Conservation (phyloP, 2,329 filamentous ascomycete species). For the Aureobasidium namibiae region DNA sequence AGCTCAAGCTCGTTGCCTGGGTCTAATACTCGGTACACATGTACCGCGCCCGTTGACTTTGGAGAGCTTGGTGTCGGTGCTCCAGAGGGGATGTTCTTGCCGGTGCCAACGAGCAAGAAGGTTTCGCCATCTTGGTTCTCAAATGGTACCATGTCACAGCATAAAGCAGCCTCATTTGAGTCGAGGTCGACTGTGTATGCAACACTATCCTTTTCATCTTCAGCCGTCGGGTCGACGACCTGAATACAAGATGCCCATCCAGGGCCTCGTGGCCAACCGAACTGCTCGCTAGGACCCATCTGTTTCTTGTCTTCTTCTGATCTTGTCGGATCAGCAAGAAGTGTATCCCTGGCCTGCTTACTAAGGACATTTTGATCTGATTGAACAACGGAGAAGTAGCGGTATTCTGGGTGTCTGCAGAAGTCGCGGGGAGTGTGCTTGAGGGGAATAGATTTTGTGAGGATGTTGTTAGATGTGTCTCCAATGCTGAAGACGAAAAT, state of each 20-base stretch:
- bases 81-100: slow-evolving; percentile 61
- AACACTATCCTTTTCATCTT: slow-evolving; percentile 38
- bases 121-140: slow-evolving; percentile 79
- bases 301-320: slow-evolving; percentile 57
- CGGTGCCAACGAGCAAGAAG: slow-evolving; percentile 91
- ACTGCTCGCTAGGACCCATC: slow-evolving; percentile 68
- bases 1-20: slow-evolving; percentile 85
- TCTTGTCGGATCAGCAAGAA: slow-evolving; percentile 62
- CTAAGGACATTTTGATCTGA: slow-evolving; percentile 87
- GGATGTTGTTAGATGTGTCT: slow-evolving; percentile 16
- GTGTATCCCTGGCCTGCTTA: slow-evolving; percentile 63
- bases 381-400: slow-evolving; percentile 89
- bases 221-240: slow-evolving; percentile 70
- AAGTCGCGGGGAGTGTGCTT: slow-evolving; percentile 86
- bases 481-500: slow-evolving; percentile 17
- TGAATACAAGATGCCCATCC: slow-evolving; percentile 96
- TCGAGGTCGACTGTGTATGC: slow-evolving; percentile 72
- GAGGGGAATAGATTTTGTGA: slow-evolving; percentile 49
- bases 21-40: slow-evolving; percentile 84
- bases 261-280: slow-evolving; percentile 76
- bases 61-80: slow-evolving; percentile 15
- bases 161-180: slow-evolving; percentile 87
- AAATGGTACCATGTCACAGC: slow-evolving; percentile 76
- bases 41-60: slow-evolving; percentile 59
- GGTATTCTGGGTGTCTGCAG: slow-evolving; percentile 76